Base-by-base conservation (phyloP, 345 rosid species). In the Hibiscus syriacus region DNA sequence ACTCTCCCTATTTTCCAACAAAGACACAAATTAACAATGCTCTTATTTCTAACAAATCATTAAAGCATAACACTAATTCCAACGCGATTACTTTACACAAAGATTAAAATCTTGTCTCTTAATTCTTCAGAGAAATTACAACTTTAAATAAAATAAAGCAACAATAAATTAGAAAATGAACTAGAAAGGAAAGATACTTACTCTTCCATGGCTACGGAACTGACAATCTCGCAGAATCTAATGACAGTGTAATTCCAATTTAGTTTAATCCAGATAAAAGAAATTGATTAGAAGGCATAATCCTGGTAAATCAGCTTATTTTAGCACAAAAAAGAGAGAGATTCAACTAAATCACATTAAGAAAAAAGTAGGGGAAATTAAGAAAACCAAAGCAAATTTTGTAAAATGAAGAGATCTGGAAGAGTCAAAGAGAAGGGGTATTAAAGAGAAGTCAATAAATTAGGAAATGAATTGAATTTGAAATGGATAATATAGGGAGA, bases 1-100 rank as follows among this genome's bases (percentile, higher is more conserved):
- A 82, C 71, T 88, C 75, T 89, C 96, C 80, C 99, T 94, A 79
- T 39, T 30, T n/a, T 49, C 9, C 50, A 60, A 22, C 10, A 32
- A 58, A 3, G 4, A 3, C 32, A 59, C 30, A 19, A 14, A 34
- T 55, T 26, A 38, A 38, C 3, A 38, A 38, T 38, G 2, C 41
- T 38, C 41, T 10, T 38, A 3, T 2, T 38, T 38, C 41, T 62
- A 62, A 39, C 66, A 61, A 39, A 11, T 5, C 38, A 20, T 23
- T 61, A 43, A 26, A 62, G 3, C 27, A 4, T 12, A 25, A 16
- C 3, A 41, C 12, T 6, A 63, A 26, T 16, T 63, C 36, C 16
- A 41, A 43, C 53, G 25, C 17, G 26, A 34, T 20, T 36, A 20
- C 6, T 19, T 12, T 60, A 11, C 2, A 20, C 10, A 10, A 60